These are phyloP conservation scores for Phytophthora multivora DNA, from an alignment of 352 stramenopile species.

Conservation along the genomic window DNA sequence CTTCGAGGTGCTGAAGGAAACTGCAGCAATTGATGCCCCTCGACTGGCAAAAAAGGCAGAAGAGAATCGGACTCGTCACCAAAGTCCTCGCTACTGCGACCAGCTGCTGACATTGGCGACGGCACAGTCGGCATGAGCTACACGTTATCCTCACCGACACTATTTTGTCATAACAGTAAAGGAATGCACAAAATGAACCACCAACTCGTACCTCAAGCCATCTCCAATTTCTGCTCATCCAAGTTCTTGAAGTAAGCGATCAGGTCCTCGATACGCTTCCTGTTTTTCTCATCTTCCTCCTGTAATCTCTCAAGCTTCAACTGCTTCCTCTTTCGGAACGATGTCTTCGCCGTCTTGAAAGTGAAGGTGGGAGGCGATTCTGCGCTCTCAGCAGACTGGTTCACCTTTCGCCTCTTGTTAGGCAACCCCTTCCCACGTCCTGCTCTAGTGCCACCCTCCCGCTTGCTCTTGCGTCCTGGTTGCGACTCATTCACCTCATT, in stretches of 20 bases:
- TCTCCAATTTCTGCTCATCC: slow-evolving; percentile 60
- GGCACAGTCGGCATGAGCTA: slow-evolving; percentile 29
- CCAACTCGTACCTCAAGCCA: slow-evolving; percentile 25
- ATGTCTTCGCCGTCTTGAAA: slow-evolving; percentile 51
- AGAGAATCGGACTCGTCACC: slow-evolving; percentile 76
- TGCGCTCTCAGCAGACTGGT: slow-evolving; percentile 15
- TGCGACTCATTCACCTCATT: slow-evolving; percentile 31
- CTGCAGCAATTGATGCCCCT: slow-evolving; percentile 56
- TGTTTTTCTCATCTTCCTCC: slow-evolving; percentile 44
- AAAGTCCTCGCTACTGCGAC: slow-evolving; percentile 76
- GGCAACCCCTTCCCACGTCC: slow-evolving; percentile 8
- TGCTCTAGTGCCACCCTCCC: slow-evolving; percentile 1
- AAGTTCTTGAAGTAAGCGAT: slow-evolving; percentile 67
- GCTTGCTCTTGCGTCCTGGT: slow-evolving; percentile 21
- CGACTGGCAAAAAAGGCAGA: slow-evolving; percentile 73
- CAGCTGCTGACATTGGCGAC: slow-evolving; percentile 56
- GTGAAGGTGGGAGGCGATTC: slow-evolving; percentile 62
- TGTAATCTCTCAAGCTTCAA: slow-evolving; percentile 37
- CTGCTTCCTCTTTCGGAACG: slow-evolving; percentile 53
- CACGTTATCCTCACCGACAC: slow-evolving; percentile 2
- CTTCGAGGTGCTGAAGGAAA: slow-evolving; percentile 72
- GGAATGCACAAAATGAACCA: not conserved
- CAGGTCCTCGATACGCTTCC: slow-evolving; percentile 61
- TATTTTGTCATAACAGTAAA: slow-evolving; percentile 10
- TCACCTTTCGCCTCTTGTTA: slow-evolving; percentile 17